phyloP scores from a whole-genome alignment of 495 filamentous ascomycete genomes.

The Aspergillus panamensis region DNA sequence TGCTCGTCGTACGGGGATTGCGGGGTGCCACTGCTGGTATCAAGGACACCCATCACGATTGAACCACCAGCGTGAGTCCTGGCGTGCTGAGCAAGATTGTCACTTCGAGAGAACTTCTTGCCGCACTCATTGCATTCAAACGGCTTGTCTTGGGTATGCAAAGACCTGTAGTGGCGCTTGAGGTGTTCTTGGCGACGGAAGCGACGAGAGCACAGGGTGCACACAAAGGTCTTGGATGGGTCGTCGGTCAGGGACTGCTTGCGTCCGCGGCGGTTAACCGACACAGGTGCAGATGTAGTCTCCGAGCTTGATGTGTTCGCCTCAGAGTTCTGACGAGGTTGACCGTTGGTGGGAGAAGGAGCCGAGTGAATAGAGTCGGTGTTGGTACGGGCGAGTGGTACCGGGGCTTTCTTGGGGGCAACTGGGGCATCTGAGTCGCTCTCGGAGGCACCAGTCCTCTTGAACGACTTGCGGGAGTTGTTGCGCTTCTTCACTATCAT shows the following conservation, averaged over 20 bases:
- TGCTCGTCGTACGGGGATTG: conserved; percentile 46
- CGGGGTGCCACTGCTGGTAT: conserved; percentile 55
- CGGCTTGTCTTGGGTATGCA: conserved; percentile 97
- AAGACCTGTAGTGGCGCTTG: conserved; percentile 96
- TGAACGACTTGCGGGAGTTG: conserved; percentile 43
- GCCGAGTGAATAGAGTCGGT: conserved; percentile 11
- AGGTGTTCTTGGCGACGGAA: conserved; percentile 99
- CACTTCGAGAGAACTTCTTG: conserved; percentile 98
- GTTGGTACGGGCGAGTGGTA: conserved; percentile 17
- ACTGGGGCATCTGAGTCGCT: conserved; percentile 24
- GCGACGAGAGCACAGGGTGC: conserved; percentile 89
- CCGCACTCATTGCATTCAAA: conserved; percentile 97
- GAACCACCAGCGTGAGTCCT: conserved; percentile 89
- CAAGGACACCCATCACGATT: conserved; percentile 82
- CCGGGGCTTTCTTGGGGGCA: conserved; percentile 30
- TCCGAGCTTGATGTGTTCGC: conserved; percentile 31
- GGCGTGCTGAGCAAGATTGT: conserved; percentile 95
- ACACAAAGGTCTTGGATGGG: conserved; percentile 97
- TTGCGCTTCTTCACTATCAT: conserved; percentile 60
- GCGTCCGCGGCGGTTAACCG: conserved; percentile 87
- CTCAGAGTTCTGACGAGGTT: conserved; percentile 22
- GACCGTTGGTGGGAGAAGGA: conserved; percentile 13
- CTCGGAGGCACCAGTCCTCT: conserved; percentile 43
- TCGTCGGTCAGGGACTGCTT: conserved; percentile 99
- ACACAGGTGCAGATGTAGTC: conserved; percentile 48